Evolutionary conservation across 331 rosid genomes (phyloP).

Genomic region (Arachis monticola): DNA sequence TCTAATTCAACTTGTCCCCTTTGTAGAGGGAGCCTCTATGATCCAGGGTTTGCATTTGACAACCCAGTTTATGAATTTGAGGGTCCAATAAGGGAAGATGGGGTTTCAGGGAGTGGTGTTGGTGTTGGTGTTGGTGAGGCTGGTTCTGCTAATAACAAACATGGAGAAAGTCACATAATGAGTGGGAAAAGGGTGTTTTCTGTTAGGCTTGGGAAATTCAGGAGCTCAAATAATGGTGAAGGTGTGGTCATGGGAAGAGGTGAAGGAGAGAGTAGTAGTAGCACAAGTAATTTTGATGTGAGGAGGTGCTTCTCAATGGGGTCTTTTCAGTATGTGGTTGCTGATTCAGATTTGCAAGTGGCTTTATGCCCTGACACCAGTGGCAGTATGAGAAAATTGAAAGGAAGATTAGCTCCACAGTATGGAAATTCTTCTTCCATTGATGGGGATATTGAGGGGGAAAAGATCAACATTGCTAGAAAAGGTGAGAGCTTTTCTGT

Average conservation of each 20-base stretch:
- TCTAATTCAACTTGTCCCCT: slow-evolving; percentile 95
- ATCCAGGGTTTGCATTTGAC: slow-evolving; percentile 63
- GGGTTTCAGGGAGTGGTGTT: slow-evolving; percentile 43
- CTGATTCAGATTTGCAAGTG: slow-evolving; percentile 82
- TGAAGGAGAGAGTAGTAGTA: slow-evolving; percentile 74
- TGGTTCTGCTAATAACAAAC: slow-evolving; percentile 49
- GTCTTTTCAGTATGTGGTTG: slow-evolving; percentile 85
- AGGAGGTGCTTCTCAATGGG: slow-evolving; percentile 98
- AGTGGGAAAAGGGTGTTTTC: slow-evolving; percentile 76
- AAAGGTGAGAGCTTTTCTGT: slow-evolving; percentile 94
- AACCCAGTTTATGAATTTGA: slow-evolving; percentile 62
- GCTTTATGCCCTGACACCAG: slow-evolving; percentile 52
- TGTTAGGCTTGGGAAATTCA: slow-evolving; percentile 85
- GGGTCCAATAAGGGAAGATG: slow-evolving; percentile 52
- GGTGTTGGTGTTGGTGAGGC: slow-evolving; percentile 37
- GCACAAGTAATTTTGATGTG: slow-evolving; percentile 67
- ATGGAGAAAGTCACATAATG: slow-evolving; percentile 58
- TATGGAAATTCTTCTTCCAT: slow-evolving; percentile 48
- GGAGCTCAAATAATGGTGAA: slow-evolving; percentile 57
- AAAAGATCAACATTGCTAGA: slow-evolving; percentile 65
- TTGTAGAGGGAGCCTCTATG: slow-evolving; percentile 79
- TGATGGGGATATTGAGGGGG: slow-evolving; percentile 71
- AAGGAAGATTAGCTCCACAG: slow-evolving; percentile 55
- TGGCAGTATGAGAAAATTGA: slow-evolving; percentile 62
- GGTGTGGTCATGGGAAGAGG: slow-evolving; percentile 39